Conservation (phyloP, 1,284 basidiomycete species). For the Austroboletus niveus region DNA sequence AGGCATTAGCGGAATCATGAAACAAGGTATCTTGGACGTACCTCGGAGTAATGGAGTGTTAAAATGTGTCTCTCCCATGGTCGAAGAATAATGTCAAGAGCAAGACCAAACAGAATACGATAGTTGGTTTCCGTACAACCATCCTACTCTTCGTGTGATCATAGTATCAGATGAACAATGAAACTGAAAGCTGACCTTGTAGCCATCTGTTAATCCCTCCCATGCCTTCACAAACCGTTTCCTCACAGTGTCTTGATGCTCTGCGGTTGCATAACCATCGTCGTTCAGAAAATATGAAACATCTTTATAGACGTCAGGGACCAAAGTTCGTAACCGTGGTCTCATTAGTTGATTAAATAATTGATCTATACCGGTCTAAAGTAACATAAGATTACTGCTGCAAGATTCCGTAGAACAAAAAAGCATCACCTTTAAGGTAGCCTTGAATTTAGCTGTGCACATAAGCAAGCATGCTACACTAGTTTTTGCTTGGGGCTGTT, state of each 20-base stretch:
- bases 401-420: background rate
- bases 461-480: slow-evolving; percentile 50
- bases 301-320: slow-evolving; percentile 88
- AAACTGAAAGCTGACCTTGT: slow-evolving; percentile 62
- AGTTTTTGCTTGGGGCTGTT: slow-evolving; percentile 49
- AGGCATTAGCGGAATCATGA: slow-evolving; percentile 10
- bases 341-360: slow-evolving; percentile 91
- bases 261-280: slow-evolving; percentile 78
- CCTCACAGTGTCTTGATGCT: slow-evolving; percentile 81
- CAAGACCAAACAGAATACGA: slow-evolving; percentile 79
- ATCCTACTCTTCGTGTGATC: slow-evolving; percentile 48
- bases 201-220: slow-evolving; percentile 82
- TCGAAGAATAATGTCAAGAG: slow-evolving; percentile 82
- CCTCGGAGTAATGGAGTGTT: slow-evolving; percentile 86
- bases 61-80: slow-evolving; percentile 93
- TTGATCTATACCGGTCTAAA: slow-evolving; percentile 84
- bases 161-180: background rate
- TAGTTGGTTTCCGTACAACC: slow-evolving; percentile 87
- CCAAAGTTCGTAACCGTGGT: slow-evolving; percentile 79
- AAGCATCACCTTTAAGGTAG: slow-evolving; percentile 60
- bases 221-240: slow-evolving; percentile 88
- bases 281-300: slow-evolving; percentile 89
- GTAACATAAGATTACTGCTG: slow-evolving; percentile 5
- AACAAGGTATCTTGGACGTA: slow-evolving; percentile 30
- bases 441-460: slow-evolving; percentile 64